Evolutionary conservation across 1,284 basidiomycete species (phyloP), one percentile per base, ranked within the genome.

Genomic region (Stygiomarasmius scandens): DNA sequence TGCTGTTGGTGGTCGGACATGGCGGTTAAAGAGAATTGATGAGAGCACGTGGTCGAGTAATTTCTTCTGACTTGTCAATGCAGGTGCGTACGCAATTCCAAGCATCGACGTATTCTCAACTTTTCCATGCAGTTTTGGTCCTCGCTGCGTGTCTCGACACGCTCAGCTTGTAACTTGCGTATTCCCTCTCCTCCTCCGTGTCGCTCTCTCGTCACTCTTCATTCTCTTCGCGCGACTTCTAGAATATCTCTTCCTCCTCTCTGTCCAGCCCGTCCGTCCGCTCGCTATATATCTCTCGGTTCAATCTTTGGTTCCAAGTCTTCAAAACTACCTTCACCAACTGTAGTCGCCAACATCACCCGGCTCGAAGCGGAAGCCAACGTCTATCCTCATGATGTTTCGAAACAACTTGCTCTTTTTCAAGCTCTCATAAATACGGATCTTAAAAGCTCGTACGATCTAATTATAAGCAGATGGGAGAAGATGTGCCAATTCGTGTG

Each of bases 401-500:
- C 75, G 23, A 88, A 85, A 64, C 91, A 93, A 66, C 70, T 92
- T 54, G 77, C 81, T 2, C 74, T 92, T n/a, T 89, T 86, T 67
- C 79, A 83, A 36, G 89, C 87, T 11, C 72, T 93, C 29, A 65
- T 81, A 24, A 81, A 82, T 0, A 87, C 87, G 0, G 81, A 84
- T 50, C 75, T 86, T 27, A 83, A 82, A 60, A 79, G 85, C 11
- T 90, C 85, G 1, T 86, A 86, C 70, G 86, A 91, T 58, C 74
- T 89, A 24, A 74, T 92, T 59, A 82, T 90, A 59, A 84, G 77
- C 64, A 82, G 90, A 58, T 93, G 91, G 90, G 90, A 93, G 67
- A 79, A 86, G 61, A 85, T 87, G 81, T 83, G 81, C 65, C 87
- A 92, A 80, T 90, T 87, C 67, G 91, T 92, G 74, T 69, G 89